Percentiles rank a stretch among this genome's conserved stretches.
These are phyloP conservation scores for Hydnomerulius pinastri DNA, from an alignment of 768 basidiomycete genomes.

Conservation along the genomic window DNA sequence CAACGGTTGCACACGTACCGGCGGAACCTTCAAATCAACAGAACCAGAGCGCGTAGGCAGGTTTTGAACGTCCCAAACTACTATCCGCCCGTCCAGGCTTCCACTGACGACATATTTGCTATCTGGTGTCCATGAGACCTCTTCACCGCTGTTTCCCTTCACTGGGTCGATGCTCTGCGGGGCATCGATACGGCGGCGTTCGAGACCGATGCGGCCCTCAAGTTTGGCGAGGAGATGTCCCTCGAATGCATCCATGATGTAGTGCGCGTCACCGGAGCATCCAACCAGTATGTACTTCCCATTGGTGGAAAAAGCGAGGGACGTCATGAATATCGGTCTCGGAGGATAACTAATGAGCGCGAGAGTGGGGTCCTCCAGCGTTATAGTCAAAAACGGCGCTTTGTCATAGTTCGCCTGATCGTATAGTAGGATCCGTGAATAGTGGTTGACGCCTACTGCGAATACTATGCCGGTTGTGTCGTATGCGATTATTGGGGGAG, in stretches of 20 bases:
- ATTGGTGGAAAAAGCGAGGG: conserved; percentile 85
- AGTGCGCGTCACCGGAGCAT: conserved; percentile 91
- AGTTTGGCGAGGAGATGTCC: conserved; percentile 83
- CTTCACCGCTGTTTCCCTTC: conserved; percentile 88
- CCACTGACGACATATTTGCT: conserved; percentile 89
- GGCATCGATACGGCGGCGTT: conserved; percentile 54
- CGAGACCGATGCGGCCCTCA: conserved; percentile 82
- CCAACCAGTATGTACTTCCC: conserved; percentile 90
- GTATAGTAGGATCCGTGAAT: conserved; percentile 81
- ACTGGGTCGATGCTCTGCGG: conserved; percentile 64
- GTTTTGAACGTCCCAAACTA: conserved; percentile 83
- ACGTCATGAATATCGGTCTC: conserved; percentile 87
- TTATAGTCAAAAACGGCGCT: conserved; percentile 84
- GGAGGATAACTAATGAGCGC: conserved; percentile 80
- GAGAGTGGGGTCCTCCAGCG: conserved; percentile 80
- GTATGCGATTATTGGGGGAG: conserved; percentile 79
- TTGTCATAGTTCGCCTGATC: conserved; percentile 88
- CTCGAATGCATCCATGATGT: conserved; percentile 89
- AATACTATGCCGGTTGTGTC: conserved; percentile 83
- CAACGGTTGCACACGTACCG: conserved; percentile 51
- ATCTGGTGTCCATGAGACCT: conserved; percentile 93
- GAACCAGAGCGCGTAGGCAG: conserved; percentile 53
- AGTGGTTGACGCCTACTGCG: conserved; percentile 82
- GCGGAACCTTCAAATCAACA: conserved; percentile 55
- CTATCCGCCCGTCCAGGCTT: conserved; percentile 80